Base-by-base conservation (phyloP, 2,329 filamentous ascomycete species). In the Aspergillus persii region DNA sequence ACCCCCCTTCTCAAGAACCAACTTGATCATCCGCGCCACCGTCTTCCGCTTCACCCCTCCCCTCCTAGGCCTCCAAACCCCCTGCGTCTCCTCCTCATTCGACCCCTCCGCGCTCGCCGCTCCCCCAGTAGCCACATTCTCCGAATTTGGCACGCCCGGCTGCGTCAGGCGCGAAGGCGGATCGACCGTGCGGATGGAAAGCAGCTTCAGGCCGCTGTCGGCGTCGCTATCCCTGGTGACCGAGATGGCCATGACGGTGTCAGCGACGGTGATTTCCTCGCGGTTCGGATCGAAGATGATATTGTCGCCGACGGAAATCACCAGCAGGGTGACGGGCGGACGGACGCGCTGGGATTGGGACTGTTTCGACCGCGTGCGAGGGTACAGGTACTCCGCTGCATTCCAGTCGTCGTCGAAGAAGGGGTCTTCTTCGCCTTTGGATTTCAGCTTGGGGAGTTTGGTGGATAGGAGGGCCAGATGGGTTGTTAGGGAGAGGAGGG, bases 341-440 rank as follows among this genome's bases (percentile, higher is more conserved):
- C 88, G 85, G 33, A 81, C 72, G 50, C 72, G 71, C 63, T 61
- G 59, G 4, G 66, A 61, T 18, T 62, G 68, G 18, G 18, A 23
- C 15, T 64, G 65, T 36, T 67, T 69, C 27, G 59, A 49, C 29
- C 58, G 58, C 29, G 64, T 55, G 39, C 82, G 83, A 1, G 87
- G 84, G 78, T 96, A 99, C 31, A 99, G 80, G 58, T 87, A 88
- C 18, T 86, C 83, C 1, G 92, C 88, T 15, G 89, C 90, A 64
- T 90, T 91, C 95, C 95, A 99, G 79, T 99, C 95, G 77, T 99
- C 95, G 79, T 97, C 90, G 77, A 99, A 99, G 72, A 97, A 88
- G 11, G 95, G 95, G 68, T 99, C 95, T 79, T 99, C 95, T 77
- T 98, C 94, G 59, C 86, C 86, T 75, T 96, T 90, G 1, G 93